These are phyloP conservation scores for Danielia oregonensis DNA, from an alignment of 805 yeast genomes.

Conservation along the genomic window DNA sequence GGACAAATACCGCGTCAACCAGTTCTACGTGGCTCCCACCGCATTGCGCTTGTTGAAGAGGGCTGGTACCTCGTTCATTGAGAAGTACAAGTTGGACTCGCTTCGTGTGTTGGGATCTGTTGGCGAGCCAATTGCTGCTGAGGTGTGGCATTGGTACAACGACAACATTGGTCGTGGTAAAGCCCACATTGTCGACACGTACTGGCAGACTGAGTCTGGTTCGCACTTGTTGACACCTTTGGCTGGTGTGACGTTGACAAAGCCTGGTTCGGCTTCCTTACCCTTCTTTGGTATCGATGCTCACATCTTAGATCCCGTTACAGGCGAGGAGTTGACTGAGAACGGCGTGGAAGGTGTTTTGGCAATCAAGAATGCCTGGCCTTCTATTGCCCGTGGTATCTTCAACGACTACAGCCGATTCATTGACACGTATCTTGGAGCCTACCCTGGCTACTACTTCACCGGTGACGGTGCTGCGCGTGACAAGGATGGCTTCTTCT, in stretches of 20 bases:
- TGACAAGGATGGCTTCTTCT: slow-evolving; percentile 92
- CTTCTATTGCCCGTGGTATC: slow-evolving; percentile 97
- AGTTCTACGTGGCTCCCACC: slow-evolving; percentile 98
- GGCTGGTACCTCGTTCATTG: slow-evolving; percentile 84
- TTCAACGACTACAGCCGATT: slow-evolving; percentile 84
- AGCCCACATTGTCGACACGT: slow-evolving; percentile 91
- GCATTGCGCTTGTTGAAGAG: slow-evolving; percentile 86
- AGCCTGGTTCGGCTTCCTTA: slow-evolving; percentile 95
- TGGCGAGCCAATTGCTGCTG: slow-evolving; percentile 98
- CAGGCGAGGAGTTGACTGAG: slow-evolving; percentile 79
- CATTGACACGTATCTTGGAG: slow-evolving; percentile 87
- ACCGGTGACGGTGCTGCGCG: slow-evolving; percentile 99
- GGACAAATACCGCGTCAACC: slow-evolving; percentile 86
- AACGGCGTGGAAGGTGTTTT: slow-evolving; percentile 95
- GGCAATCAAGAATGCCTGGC: slow-evolving; percentile 91
- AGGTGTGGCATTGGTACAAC: slow-evolving; percentile 98
- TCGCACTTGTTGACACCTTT: slow-evolving; percentile 91
- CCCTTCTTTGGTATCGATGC: slow-evolving; percentile 96
- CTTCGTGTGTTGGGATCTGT: slow-evolving; percentile 93
- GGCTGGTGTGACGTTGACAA: slow-evolving; percentile 91
- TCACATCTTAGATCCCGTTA: slow-evolving; percentile 86
- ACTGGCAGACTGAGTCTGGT: slow-evolving; percentile 99
- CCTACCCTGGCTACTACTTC: slow-evolving; percentile 91
- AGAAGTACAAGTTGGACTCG: slow-evolving; percentile 77
- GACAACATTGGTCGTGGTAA: slow-evolving; percentile 85